Base-by-base conservation (phyloP, 345 rosid genomes). In the Anastatica hierochuntica region DNA sequence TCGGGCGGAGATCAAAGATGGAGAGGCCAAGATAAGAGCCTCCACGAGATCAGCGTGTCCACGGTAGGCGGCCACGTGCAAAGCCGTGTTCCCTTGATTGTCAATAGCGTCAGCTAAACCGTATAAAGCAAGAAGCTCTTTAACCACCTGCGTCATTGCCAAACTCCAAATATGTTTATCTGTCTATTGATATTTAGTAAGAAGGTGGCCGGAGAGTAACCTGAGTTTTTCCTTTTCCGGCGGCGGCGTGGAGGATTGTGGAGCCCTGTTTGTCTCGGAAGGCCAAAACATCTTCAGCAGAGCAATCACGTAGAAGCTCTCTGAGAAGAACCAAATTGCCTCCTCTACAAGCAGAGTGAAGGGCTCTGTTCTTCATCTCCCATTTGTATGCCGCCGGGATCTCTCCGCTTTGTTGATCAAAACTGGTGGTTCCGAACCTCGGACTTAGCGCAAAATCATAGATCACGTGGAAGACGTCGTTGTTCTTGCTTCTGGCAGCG, bases 261-360 rank as follows among this genome's bases (percentile, higher is more conserved):
- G 97, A 84, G 43, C 94, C 89, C 7, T 74, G 76, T 58, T 65
- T 81, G 64, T 90, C 97, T 58, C 88, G 75, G 13, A 76, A 82
- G 50, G 78, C 70, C 73, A 79, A 62, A 30, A 80, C 72, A 72
- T 84, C 72, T 5, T 51, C 63, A 16, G 8, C 27, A 31, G 66
- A 53, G 58, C 78, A 80, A 24, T 68, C 65, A 49, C 34, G 14
- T 0, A 84, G 61, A 39, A 86, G 77, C 41, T 84, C 81, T 80
- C 63, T 81, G 66, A 90, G 68, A 31, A 80, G 53, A 60, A 41
- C 55, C 52, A 77, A 5, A 67, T 75, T 84, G 14, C 97, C 96
- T 36, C 90, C 97, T 68, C 95, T 86, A 23, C 94, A 83, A 51
- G 90, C 97, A 46, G 96, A 90, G 58, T 90, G 90, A 40, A 79